These are phyloP conservation scores for Maudiozyma turicensis DNA, from an alignment of 805 yeast species.

Conservation along the genomic window DNA sequence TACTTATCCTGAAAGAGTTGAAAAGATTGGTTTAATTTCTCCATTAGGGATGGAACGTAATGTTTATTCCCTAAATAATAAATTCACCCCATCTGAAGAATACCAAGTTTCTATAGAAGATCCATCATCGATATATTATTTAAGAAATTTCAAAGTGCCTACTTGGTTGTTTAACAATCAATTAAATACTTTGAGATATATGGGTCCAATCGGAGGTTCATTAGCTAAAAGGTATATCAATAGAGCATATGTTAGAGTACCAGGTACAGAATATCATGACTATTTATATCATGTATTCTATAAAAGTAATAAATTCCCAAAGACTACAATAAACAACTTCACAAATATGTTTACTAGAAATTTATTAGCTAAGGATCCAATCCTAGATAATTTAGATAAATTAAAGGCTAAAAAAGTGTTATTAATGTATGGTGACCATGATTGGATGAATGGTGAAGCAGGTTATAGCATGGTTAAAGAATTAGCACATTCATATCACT, in stretches of 20 bases:
- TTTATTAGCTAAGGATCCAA: conserved; percentile 54
- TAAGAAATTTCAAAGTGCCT: conserved; percentile 25
- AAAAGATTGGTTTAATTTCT: conserved; percentile 50
- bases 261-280: conserved; percentile 19
- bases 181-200: conserved; percentile 39
- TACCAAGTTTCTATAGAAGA: conserved; percentile 30
- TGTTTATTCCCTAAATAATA: conserved; percentile 44
- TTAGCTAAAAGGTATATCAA: conserved; percentile 28
- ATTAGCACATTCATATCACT: conserved; percentile 7
- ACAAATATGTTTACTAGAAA: conserved; percentile 23
- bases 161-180: conserved; percentile 27
- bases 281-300: conserved; percentile 18
- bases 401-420: conserved; percentile 33
- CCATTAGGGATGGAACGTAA: conserved; percentile 76
- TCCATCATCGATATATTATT: conserved; percentile 33
- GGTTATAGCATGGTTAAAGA: conserved; percentile 29
- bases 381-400: conserved; percentile 43
- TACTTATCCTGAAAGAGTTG: conserved; percentile 45
- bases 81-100: conserved; percentile 8
- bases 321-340: conserved; percentile 18
- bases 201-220: conserved; percentile 35
- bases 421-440: conserved; percentile 54
- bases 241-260: conserved; percentile 24
- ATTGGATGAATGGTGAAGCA: conserved; percentile 61
- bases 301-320: conserved; percentile 9